phyloP scores from a whole-genome alignment of 2,329 filamentous ascomycete genomes.

The Fusarium chuoi region DNA sequence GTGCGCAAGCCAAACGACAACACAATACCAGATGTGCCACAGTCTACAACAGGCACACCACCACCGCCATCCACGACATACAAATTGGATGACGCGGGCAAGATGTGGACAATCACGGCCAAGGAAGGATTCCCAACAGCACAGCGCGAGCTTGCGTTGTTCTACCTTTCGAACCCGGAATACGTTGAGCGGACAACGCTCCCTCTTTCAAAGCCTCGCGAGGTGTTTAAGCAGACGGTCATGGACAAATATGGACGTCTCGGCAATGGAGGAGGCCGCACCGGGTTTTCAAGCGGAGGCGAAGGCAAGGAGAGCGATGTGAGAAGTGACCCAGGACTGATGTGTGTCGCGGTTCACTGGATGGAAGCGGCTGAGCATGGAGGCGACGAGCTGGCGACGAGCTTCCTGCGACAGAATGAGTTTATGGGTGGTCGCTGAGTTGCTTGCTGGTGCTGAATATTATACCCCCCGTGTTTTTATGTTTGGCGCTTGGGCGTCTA shows the following conservation, averaged over 20 bases:
- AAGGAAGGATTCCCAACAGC: slow-evolving; percentile 87
- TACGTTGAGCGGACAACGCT: slow-evolving; percentile 82
- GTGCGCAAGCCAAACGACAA: slow-evolving; percentile 61
- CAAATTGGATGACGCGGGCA: slow-evolving; percentile 81
- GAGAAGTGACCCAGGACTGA: slow-evolving; percentile 83
- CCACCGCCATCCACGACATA: slow-evolving; percentile 68
- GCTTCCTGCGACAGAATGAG: slow-evolving; percentile 78
- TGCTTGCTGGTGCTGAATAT: slow-evolving; percentile 22
- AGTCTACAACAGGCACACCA: slow-evolving; percentile 54
- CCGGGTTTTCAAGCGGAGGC: slow-evolving; percentile 36
- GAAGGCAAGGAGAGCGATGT: slow-evolving; percentile 57
- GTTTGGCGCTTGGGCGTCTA: slow-evolving; percentile 33
- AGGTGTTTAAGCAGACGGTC: slow-evolving; percentile 90
- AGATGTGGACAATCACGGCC: slow-evolving; percentile 92
- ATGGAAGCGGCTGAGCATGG: slow-evolving; percentile 90
- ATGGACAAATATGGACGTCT: slow-evolving; percentile 73
- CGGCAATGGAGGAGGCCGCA: slow-evolving; percentile 38
- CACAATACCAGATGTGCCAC: slow-evolving; percentile 44
- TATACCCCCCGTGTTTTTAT: slow-evolving; percentile 43
- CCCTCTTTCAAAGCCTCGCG: slow-evolving; percentile 83
- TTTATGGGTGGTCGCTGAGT: slow-evolving; percentile 49
- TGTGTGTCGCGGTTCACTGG: slow-evolving; percentile 97
- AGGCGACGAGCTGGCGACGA: slow-evolving; percentile 86
- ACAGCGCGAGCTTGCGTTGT: slow-evolving; percentile 90
- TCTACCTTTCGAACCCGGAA: slow-evolving; percentile 93